Evolutionary conservation across 176 grass and related monocot genomes (phyloP).

Genomic region (Oryza coarctata): DNA sequence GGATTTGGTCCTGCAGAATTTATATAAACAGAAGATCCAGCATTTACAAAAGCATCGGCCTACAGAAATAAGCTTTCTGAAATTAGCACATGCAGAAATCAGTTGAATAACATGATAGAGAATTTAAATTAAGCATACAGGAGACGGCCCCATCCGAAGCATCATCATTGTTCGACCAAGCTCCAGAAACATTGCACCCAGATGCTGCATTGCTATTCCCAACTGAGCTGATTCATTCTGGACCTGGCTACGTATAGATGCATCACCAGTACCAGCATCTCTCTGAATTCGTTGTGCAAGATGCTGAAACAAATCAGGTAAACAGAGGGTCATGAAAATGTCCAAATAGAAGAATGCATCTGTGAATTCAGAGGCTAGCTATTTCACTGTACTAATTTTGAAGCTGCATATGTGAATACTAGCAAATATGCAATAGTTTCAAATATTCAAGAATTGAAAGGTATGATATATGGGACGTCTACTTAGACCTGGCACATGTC

Average conservation of each 20-base stretch:
- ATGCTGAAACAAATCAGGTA: slow-evolving; percentile 46
- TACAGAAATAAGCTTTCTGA: slow-evolving; percentile 42
- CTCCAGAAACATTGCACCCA: slow-evolving; percentile 90
- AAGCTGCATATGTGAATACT: background rate
- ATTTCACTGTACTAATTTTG: background rate
- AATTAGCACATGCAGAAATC: background rate
- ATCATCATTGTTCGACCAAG: slow-evolving; percentile 96
- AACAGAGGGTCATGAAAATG: slow-evolving; percentile 18
- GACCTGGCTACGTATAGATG: slow-evolving; percentile 60
- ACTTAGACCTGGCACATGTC: background rate
- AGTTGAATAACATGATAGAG: background rate
- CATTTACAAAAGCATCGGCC: slow-evolving; percentile 82
- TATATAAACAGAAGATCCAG: slow-evolving; percentile 86
- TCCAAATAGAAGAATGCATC: background rate
- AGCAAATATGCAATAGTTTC: too few relatives aligned
- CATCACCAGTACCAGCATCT: slow-evolving; percentile 54
- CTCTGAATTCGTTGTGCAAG: slow-evolving; percentile 53
- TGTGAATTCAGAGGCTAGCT: background rate
- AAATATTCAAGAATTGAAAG: background rate
- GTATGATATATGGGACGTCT: background rate
- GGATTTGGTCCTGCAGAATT: slow-evolving; percentile 85
- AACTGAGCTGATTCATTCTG: slow-evolving; percentile 73
- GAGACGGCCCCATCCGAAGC: slow-evolving; percentile 65
- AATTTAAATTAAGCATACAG: slow-evolving; percentile 59
- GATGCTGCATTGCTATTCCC: slow-evolving; percentile 81